Evolutionary conservation across 176 grass and related monocot species (phyloP), one percentile per base, ranked within the genome.

Genomic region (Secale cereale): DNA sequence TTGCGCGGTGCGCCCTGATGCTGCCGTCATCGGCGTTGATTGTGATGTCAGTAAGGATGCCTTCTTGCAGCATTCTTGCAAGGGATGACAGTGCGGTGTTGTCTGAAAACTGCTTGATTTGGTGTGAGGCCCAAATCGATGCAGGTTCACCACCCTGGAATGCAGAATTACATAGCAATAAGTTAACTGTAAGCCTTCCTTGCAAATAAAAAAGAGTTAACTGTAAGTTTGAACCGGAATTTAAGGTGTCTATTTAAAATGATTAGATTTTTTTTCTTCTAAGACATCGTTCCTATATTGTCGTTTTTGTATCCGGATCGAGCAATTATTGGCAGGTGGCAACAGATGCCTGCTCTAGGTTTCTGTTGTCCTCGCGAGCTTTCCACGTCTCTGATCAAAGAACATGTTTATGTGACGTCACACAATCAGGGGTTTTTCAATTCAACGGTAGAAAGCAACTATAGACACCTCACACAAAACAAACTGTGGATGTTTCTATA

Each of bases 41-140:
- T 2, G 88, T 99, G 83, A 99, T 99, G 82, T 99, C 97, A 91
- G 84, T n/a, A n/a, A 96, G 91, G 86, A 96, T 83, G 35, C 85
- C 87, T 50, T 99, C 89, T 17, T 84, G 85, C 35, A 99, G 79
- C 97, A 99, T 99, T 64, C 85, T 82, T 28, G 79, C 48, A 1
- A 96, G 84, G 66, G 81, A 69, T 26, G 90, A 85, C 20, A 96
- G 81, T 0, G 91, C 79, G 2, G 82, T 91, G 46, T 35, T 80
- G 69, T 89, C 87, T 63, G 97, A 94, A 10, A 69, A 80, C 67
- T 89, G 90, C 67, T 89, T 84, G 70, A 89, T 83, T 32, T 89
- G 90, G 76, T 79, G 59, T 11, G 90, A 91, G 32, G 86, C 72
- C 97, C 97, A 99, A 16, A 96, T 92, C 8, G 97, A 96, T 33